Conservation (phyloP, 176 grass and related monocot genomes). For the Carex myosuroides region DNA sequence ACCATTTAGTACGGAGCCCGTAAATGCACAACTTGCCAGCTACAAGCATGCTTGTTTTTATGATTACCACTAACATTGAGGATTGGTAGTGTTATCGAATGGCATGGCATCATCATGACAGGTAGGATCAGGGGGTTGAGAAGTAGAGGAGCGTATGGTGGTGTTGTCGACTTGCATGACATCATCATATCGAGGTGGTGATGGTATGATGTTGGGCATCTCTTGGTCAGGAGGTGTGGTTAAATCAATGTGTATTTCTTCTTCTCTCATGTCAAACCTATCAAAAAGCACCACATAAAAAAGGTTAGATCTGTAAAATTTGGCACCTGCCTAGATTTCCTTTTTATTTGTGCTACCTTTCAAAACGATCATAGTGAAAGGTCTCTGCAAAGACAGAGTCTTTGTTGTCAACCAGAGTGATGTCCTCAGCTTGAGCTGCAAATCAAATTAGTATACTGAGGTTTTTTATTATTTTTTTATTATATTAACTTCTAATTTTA, state of each 20-base stretch:
- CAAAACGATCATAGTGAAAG: constrained; percentile 64
- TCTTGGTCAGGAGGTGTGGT: constrained; percentile 37
- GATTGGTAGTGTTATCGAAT: background rate
- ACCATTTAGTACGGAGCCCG: background rate
- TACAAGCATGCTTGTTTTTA: background rate
- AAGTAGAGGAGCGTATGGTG: constrained; percentile 17
- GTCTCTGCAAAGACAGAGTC: constrained; percentile 38
- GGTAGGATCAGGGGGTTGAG: constrained; percentile 37
- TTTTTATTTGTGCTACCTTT: constrained; percentile 41
- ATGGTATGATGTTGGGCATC: constrained; percentile 42
- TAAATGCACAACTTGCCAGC: background rate
- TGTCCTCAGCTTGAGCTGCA: constrained; percentile 55
- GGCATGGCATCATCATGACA: background rate
- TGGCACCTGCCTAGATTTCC: constrained; percentile 1
- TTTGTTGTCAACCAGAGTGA: constrained; percentile 62
- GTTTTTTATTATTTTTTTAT: background rate
- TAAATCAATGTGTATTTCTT: constrained; percentile 56
- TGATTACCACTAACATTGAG: background rate
- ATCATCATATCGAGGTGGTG: constrained; percentile 44
- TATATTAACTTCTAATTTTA: background rate
- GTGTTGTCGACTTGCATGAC: constrained; percentile 13
- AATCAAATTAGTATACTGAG: constrained; percentile 19
- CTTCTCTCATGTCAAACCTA: constrained; percentile 92
- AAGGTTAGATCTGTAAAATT: constrained; percentile 12
- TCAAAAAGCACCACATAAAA: background rate